phyloP scores from a whole-genome alignment of 2,329 filamentous ascomycete genomes.

The Epichloe aotearoae region DNA sequence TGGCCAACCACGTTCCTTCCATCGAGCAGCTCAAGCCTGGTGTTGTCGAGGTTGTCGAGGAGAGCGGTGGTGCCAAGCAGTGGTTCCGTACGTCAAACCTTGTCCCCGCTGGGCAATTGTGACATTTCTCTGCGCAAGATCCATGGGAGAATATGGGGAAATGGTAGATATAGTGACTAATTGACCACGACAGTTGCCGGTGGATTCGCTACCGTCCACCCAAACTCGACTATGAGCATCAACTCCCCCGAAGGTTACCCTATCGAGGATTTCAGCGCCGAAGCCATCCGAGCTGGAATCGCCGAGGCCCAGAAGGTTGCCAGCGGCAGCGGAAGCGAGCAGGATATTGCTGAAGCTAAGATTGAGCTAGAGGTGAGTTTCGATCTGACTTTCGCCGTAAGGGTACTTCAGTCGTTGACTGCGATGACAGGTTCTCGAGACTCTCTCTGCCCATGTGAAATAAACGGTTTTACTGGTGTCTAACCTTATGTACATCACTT shows the following conservation, averaged over 20 bases:
- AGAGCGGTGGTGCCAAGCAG: conserved; percentile 79
- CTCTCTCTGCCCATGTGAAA: conserved; percentile 67
- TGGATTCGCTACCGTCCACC: conserved; percentile 94
- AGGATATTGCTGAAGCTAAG: conserved; percentile 97
- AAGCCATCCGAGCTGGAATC: conserved; percentile 80
- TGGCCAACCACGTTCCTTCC: conserved; percentile 96
- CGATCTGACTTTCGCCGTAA: not conserved
- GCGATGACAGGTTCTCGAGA: conserved; percentile 58
- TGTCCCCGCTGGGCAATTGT: not conserved
- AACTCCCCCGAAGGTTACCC: conserved; percentile 95
- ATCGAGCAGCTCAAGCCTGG: conserved; percentile 99
- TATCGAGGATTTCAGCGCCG: conserved; percentile 89
- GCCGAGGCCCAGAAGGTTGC: conserved; percentile 93
- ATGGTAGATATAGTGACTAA: conserved; percentile 3
- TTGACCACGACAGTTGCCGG: conserved; percentile 59
- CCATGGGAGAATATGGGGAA: not conserved
- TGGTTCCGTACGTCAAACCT: conserved; percentile 73
- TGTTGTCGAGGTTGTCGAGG: conserved; percentile 89
- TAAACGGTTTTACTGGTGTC: conserved; percentile 42
- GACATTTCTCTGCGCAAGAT: not conserved
- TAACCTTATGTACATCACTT: conserved; percentile 30
- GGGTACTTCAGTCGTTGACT: not conserved
- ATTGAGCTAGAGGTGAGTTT: conserved; percentile 81
- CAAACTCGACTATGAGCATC: conserved; percentile 89
- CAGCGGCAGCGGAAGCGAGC: conserved; percentile 80